A percentile compares a stretch with the other conserved stretches of the same genome.
These are phyloP conservation scores for Hyaloperonospora brassicae DNA, from an alignment of 352 stramenopile species.

Conservation along the genomic window DNA sequence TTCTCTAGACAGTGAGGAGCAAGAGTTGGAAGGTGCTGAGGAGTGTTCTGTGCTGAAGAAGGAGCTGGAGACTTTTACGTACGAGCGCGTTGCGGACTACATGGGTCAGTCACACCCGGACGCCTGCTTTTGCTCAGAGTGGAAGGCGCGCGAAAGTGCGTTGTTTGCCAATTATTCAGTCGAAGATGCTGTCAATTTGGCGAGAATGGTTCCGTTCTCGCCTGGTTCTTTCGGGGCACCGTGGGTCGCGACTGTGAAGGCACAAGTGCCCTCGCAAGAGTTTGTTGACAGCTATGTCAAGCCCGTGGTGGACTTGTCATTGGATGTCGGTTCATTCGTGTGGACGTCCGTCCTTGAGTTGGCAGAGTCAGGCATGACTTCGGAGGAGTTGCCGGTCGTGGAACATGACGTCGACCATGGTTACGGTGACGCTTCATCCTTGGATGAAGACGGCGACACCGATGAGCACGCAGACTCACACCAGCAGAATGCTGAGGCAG, in stretches of 20 bases:
- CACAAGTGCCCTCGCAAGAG: conserved; percentile 25
- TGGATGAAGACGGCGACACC: too few species aligned
- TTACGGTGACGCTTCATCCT: neutral
- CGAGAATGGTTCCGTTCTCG: conserved; percentile 37
- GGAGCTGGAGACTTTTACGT: conserved; percentile 31
- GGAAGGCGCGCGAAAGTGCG: conserved; percentile 30
- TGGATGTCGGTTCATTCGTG: conserved; percentile 20
- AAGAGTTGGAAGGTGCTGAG: conserved; percentile 15
- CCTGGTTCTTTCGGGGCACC: conserved; percentile 26
- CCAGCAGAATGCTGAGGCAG: too few species aligned
- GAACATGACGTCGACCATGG: conserved; percentile 4
- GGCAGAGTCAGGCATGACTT: conserved; percentile 5
- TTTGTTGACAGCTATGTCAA: conserved; percentile 33
- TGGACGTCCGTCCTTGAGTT: conserved; percentile 26
- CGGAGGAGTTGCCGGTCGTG: conserved; percentile 1
- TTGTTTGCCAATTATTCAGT: conserved; percentile 22
- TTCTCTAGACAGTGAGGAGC: conserved; percentile 16
- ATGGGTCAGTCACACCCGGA: conserved; percentile 23
- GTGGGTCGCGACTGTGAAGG: conserved; percentile 28
- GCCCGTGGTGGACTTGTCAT: conserved; percentile 27
- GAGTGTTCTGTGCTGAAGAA: conserved; percentile 23
- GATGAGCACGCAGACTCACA: too few species aligned
- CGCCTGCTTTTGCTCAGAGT: conserved; percentile 37
- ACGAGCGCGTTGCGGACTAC: conserved; percentile 23
- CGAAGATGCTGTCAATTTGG: conserved; percentile 19